Percentiles rank a stretch among this genome's conserved stretches.
These are phyloP conservation scores for Colletotrichum sp. DNA, from an alignment of 2,329 filamentous ascomycete genomes.

Conservation along the genomic window DNA sequence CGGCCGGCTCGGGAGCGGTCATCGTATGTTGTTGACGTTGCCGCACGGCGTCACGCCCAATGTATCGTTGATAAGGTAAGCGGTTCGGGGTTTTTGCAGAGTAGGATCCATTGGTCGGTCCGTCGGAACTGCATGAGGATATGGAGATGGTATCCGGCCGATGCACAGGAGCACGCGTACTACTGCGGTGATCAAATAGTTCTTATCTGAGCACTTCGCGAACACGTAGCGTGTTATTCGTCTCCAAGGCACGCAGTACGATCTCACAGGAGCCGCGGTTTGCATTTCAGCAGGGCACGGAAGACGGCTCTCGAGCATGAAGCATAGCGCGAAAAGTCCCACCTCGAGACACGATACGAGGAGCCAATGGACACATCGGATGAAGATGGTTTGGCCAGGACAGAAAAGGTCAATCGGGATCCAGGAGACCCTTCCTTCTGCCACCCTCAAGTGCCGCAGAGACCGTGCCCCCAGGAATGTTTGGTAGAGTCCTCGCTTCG, in stretches of 20 bases:
- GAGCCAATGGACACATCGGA: background rate
- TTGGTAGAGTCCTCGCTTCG: slow-evolving; percentile 3
- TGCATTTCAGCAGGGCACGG: background rate
- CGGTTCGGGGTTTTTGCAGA: background rate
- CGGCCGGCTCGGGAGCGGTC: background rate
- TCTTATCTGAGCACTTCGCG: background rate
- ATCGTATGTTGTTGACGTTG: slow-evolving; percentile 10
- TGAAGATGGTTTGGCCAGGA: background rate
- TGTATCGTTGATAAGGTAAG: background rate
- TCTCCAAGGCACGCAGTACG: background rate
- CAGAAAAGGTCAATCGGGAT: background rate
- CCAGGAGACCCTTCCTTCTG: background rate
- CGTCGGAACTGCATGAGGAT: background rate
- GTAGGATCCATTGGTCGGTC: background rate
- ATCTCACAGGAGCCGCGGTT: background rate
- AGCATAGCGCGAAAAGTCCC: background rate
- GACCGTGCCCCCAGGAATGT: slow-evolving; percentile 7
- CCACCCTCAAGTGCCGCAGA: background rate
- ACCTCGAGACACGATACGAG: background rate
- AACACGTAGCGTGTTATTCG: background rate
- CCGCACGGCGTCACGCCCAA: background rate
- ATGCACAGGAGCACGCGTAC: background rate
- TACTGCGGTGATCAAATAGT: background rate
- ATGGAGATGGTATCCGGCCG: background rate
- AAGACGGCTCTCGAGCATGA: background rate